Base-by-base conservation (phyloP, 768 basidiomycete species). In the Tulasnella sp. region DNA sequence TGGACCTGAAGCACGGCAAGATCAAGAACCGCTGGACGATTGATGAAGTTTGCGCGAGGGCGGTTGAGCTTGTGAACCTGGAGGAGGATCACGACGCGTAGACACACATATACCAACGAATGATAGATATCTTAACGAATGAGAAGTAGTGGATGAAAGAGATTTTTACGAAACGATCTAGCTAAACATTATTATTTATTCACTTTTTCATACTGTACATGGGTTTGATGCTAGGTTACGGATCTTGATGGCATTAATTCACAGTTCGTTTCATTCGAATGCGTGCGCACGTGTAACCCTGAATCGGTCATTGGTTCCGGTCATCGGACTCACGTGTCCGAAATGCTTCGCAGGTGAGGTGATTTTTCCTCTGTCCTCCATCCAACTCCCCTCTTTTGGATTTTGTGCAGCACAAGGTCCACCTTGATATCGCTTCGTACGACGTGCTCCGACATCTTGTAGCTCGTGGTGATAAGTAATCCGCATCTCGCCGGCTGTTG, bases 1-100 rank as follows among this genome's bases (percentile, higher is more conserved):
- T 99, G 79, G 96, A 97, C 83, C 84, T 98, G 83, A 98, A 97
- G 85, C 91, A 96, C 82, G 91, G 90, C 2, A 64, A 31, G 45
- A 78, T 79, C 17, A 84, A 84, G 2, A 90, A 93, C 82, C 85
- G 93, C 80, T 97, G 95, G 95, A 82, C 86, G 36, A 80, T 96
- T 34, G 91, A 97, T 78, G 87, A 91, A 81, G 88, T 97, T 72
- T 86, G 89, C 74, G 85, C 83, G 76, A 85, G 87, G 76, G 93
- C 94, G 9, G 89, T 88, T 37, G 94, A 97, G 81, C 83, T 97
- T 76, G 94, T 91, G 73, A 83, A 86, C 77, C 82, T 83, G 83
- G 76, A 80, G 64, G 45, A 73, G 67, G 42, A 38, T 36, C 36
- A 70, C 29, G 67, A 68, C 67, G 38, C 22, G 11, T 49, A 49